Base-by-base conservation (phyloP, 306 rosid species). In the Dalbergia cochinchinensis region DNA sequence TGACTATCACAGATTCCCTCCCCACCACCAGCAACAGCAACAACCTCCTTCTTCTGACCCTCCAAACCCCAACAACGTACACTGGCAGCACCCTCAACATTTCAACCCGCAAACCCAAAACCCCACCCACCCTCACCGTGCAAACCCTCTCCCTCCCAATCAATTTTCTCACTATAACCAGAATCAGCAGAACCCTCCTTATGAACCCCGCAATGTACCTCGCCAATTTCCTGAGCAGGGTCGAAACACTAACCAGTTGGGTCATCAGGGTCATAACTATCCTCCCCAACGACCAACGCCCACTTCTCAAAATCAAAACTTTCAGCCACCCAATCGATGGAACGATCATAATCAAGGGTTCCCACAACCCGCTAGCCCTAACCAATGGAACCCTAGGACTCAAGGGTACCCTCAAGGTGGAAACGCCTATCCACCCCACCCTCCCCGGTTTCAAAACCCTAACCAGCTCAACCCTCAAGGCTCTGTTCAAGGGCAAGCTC, bases 391-490 rank as follows among this genome's bases (percentile, higher is more conserved):
- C 59, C 59, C 59, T 53, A 53, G 20, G 19, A 15, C 45, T 50
- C 86, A 73, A 48, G 74, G 77, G 5, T 33, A 8, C 62, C 42
- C 82, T 14, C 88, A 72, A 53, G 55, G 48, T 45, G 71, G 55
- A 61, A 78, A 69, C 72, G 51, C 86, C 0, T 51, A 83, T 47
- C 87, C 79, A 34, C 76, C 67, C 18, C 65, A 54, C 55, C 82
- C 76, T 58, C 41, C 26, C 18, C 81, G 54, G 2, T 65, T 65
- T 65, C 74, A 44, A 37, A 85, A 55, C 71, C 65, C 89, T 39
- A 81, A 54, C 44, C 92, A 83, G 81, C 47, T 82, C 51, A 84
- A 78, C 64, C 77, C 71, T 7, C 91, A 85, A 42, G 88, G 44
- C 62, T 63, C 73, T 60, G 34, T 70, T 66, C 85, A 80, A 50